Base-by-base conservation (phyloP, 2,329 filamentous ascomycete species). In the Fusarium sp. region DNA sequence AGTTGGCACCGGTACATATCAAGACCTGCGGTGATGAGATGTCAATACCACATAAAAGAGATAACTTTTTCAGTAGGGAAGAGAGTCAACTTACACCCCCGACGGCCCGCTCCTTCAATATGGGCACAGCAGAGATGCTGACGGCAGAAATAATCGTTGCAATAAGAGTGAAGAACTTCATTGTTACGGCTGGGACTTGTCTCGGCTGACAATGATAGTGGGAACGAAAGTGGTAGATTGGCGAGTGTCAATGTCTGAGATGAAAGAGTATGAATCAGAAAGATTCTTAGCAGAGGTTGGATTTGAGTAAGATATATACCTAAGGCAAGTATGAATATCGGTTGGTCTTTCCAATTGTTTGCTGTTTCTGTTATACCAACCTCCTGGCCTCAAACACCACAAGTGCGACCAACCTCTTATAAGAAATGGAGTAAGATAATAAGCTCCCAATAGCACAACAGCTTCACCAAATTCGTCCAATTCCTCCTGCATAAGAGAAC, bases 1-100 rank as follows among this genome's bases (percentile, higher is more conserved):
- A 83, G 75, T 88, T 85, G 76, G 82, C 81, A 32, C 86, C 87
- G 33, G 82, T 86, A 81, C 87, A 89, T 60, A 88, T 79, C 67
- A 87, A 82, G 69, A 88, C 67, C 86, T 88, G 64, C 13, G 50
- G 25, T 5, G 21, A 40, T n/a, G 12, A 21, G 15, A 32, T 38
- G 56, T 69, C 52, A 75, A 64, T 47, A 43, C 28, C 40, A 30
- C 35, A 25, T 28, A 50, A 23, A 32, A 43, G 23, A 13, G 5
- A 52, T 40, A 18, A 15, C 9, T 28, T 44, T 15, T 21, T 13
- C 10, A 21, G 11, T n/a, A n/a, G 46, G 18, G 8, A 19, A 35
- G 12, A 19, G 21, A 32, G 21, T 38, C 25, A 49, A 84, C 86
- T 76, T 85, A 87, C 86, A 76, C 85, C 86, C 62, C 86, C 86